A percentile compares a stretch with the other conserved stretches of the same genome.
phyloP scores from a whole-genome alignment of 2,329 filamentous ascomycete species.

The Trichoderma guizhouense region DNA sequence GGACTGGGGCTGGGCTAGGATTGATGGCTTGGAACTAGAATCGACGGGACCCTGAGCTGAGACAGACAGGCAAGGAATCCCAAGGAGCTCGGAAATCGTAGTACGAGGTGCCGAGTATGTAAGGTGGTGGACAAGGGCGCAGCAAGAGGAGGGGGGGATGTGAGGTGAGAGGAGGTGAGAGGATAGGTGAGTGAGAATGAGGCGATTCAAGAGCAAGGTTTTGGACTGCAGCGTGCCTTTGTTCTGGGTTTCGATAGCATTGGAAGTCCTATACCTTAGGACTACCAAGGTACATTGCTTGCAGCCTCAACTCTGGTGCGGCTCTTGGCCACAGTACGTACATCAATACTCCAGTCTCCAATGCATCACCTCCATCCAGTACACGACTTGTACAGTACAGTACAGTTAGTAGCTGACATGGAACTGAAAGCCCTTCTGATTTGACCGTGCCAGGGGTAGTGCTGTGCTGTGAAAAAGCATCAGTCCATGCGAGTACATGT shows the following conservation, averaged over 20 bases:
- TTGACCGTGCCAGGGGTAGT: neutral
- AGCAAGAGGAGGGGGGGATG: neutral
- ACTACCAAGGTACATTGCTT: neutral
- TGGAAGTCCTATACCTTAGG: no score
- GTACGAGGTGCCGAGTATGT: neutral
- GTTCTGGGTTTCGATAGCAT: neutral
- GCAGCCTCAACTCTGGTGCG: neutral
- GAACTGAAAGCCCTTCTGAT: no score
- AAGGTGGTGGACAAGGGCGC: neutral
- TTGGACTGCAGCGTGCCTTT: neutral
- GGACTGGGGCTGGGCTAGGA: slow-evolving; percentile 13
- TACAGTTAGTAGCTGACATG: neutral
- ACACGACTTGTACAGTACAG: neutral
- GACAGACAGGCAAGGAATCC: slow-evolving; percentile 15
- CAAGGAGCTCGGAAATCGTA: neutral
- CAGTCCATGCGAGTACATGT: no score
- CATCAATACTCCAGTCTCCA: neutral
- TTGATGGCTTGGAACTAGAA: slow-evolving; percentile 5
- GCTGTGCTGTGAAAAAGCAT: neutral
- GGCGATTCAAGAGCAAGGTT: slow-evolving; percentile 2
- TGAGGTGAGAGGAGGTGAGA: neutral
- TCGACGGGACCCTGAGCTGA: slow-evolving; percentile 18
- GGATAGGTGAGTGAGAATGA: neutral
- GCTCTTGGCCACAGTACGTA: neutral
- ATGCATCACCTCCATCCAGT: neutral